Conservation (phyloP, 2,329 filamentous ascomycete species). For the Claviceps sp. region DNA sequence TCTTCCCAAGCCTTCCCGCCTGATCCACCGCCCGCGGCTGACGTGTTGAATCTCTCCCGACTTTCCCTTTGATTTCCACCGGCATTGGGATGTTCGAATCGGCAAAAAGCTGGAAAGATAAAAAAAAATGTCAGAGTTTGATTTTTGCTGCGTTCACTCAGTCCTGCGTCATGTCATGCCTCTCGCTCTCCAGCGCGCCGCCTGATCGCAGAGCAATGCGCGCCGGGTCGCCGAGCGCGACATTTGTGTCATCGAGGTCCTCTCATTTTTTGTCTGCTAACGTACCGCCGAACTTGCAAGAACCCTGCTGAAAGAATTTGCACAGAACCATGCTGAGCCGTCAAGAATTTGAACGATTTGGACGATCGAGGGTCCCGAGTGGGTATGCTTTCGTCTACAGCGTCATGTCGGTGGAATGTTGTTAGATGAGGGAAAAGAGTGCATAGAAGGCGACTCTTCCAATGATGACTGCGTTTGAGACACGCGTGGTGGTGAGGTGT, state of each 20-base stretch:
- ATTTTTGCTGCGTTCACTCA: background rate
- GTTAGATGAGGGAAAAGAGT: background rate
- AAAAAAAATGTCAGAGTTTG: background rate
- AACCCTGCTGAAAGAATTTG: constrained; percentile 36
- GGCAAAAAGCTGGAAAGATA: constrained; percentile 30
- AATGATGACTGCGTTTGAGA: background rate
- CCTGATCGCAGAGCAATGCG: background rate
- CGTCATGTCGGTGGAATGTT: constrained; percentile 2
- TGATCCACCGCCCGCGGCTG: constrained; percentile 19
- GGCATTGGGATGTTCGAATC: constrained; percentile 39
- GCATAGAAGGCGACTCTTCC: background rate
- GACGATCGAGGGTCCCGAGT: constrained; percentile 1
- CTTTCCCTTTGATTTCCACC: constrained; percentile 20
- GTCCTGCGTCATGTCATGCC: background rate
- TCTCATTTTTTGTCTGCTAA: background rate
- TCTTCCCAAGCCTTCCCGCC: constrained; percentile 13
- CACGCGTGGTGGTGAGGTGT: too few relatives aligned
- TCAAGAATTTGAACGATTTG: background rate
- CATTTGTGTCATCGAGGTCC: background rate
- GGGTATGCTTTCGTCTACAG: background rate
- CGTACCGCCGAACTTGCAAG: constrained; percentile 35
- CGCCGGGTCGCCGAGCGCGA: background rate
- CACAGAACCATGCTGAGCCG: constrained; percentile 26
- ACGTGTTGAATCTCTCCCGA: constrained; percentile 44
- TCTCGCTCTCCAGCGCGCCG: background rate